Evolutionary conservation across 768 basidiomycete genomes (phyloP).

Genomic region (Daedaleopsis nitida): DNA sequence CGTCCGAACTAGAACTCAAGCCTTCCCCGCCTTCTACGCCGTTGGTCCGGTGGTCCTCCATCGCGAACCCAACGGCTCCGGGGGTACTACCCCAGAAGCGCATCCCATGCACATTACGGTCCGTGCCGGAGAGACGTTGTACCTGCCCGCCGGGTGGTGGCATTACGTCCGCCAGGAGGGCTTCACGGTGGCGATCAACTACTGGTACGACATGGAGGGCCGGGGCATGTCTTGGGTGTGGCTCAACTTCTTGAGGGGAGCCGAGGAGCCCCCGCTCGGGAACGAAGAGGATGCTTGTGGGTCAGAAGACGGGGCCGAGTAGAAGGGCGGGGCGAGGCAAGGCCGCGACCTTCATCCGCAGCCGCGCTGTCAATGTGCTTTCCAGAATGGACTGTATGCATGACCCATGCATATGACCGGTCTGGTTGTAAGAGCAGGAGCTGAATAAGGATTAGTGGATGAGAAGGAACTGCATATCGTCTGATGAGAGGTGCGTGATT

Average conservation of each 20-base stretch:
- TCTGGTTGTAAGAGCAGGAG: no score
- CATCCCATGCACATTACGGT: conserved; percentile 71
- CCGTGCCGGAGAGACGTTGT: conserved; percentile 75
- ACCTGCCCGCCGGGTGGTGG: conserved; percentile 95
- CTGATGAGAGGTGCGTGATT: conserved; percentile 6
- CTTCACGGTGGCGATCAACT: conserved; percentile 72
- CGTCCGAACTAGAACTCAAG: conserved; percentile 30
- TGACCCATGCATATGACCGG: no score
- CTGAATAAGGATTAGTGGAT: not conserved
- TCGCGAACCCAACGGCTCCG: conserved; percentile 56
- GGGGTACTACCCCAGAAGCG: conserved; percentile 51
- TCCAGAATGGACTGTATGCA: no score
- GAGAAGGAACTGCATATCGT: not conserved
- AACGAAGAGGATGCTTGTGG: conserved; percentile 32
- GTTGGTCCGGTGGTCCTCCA: conserved; percentile 81
- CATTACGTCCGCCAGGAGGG: conserved; percentile 81
- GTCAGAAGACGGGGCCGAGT: conserved; percentile 3
- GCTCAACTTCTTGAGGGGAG: conserved; percentile 56
- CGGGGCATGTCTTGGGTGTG: conserved; percentile 71
- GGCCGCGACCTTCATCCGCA: not conserved
- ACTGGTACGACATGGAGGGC: conserved; percentile 88
- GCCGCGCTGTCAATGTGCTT: not conserved
- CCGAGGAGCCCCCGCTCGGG: conserved; percentile 38
- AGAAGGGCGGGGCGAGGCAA: not conserved
- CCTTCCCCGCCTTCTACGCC: conserved; percentile 37